These are phyloP conservation scores for Solanum virginianum DNA, from an alignment of 257 asterid species.

Conservation along the genomic window DNA sequence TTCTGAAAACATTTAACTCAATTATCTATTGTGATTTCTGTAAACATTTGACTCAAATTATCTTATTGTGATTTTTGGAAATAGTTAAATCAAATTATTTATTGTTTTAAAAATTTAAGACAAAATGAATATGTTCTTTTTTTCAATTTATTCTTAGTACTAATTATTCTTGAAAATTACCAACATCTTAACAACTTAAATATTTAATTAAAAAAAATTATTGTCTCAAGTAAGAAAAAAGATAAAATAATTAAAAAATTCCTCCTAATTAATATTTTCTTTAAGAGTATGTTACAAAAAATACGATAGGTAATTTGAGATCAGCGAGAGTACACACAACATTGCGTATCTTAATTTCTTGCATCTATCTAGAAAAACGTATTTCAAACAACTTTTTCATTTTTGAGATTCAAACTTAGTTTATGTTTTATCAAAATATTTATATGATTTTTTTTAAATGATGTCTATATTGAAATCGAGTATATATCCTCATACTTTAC, in stretches of 20 bases:
- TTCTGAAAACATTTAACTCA: too few relatives aligned
- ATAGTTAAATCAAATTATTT: background rate
- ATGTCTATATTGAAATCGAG: slow-evolving; percentile 39
- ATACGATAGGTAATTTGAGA: background rate
- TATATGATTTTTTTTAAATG: slow-evolving; percentile 62
- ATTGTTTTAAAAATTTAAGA: background rate
- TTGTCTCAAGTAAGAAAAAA: background rate
- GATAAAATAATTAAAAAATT: background rate
- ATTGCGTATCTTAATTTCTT: background rate
- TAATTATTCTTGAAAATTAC: background rate
- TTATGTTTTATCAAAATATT: background rate
- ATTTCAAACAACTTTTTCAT: background rate
- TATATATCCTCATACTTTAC: background rate
- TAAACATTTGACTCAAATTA: too few relatives aligned
- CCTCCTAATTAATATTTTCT: background rate
- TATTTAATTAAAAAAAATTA: background rate
- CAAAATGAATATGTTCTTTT: too few relatives aligned
- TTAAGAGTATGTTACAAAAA: background rate
- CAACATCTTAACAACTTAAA: background rate
- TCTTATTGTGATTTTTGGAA: too few relatives aligned
- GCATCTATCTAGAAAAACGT: background rate
- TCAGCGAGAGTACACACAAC: background rate
- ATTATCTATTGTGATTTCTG: too few relatives aligned
- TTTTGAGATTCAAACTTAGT: background rate
- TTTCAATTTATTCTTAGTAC: background rate